Evolutionary conservation across 2,329 filamentous ascomycete species (phyloP).

Genomic region (Alternaria consortialis): DNA sequence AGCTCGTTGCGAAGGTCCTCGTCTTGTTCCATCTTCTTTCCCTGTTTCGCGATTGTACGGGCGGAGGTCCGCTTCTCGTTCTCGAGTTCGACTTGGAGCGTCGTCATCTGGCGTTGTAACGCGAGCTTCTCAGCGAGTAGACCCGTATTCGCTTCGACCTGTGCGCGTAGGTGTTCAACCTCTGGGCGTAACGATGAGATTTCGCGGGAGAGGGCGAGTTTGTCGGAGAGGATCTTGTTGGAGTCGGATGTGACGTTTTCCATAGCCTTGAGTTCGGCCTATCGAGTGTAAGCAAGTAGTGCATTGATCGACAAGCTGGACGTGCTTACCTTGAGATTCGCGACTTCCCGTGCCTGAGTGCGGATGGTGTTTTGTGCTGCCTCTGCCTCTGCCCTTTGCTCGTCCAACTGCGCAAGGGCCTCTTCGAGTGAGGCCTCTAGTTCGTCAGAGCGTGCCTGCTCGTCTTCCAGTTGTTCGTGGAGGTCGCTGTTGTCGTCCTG

Average conservation of each 20-base stretch:
- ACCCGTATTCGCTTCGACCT: conserved; percentile 69
- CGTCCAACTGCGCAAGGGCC: conserved; percentile 57
- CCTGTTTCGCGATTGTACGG: conserved; percentile 62
- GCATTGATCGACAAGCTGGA: conserved; percentile 46
- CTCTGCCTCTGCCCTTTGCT: conserved; percentile 56
- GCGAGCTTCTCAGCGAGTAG: conserved; percentile 80
- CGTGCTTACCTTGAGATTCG: conserved; percentile 65
- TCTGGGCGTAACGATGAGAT: conserved; percentile 67
- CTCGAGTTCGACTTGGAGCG: conserved; percentile 81
- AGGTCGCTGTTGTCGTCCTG: conserved; percentile 77
- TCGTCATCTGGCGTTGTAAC: conserved; percentile 78
- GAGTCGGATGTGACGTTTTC: conserved; percentile 74
- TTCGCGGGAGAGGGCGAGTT: conserved; percentile 68
- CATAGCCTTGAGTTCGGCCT: conserved; percentile 77
- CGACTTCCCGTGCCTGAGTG: conserved; percentile 62
- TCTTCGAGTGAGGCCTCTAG: conserved; percentile 62
- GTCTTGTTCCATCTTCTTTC: conserved; percentile 60
- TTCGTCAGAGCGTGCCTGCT: conserved; percentile 67
- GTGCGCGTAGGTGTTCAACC: conserved; percentile 68
- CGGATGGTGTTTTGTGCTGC: conserved; percentile 62
- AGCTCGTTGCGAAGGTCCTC: conserved; percentile 56
- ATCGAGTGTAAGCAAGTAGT: conserved; percentile 26
- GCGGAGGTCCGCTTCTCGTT: conserved; percentile 78
- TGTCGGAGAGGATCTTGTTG: conserved; percentile 73
- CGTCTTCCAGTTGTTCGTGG: conserved; percentile 67